phyloP scores from a whole-genome alignment of 495 filamentous ascomycete species.

The Polyplosphaeria fusca region DNA sequence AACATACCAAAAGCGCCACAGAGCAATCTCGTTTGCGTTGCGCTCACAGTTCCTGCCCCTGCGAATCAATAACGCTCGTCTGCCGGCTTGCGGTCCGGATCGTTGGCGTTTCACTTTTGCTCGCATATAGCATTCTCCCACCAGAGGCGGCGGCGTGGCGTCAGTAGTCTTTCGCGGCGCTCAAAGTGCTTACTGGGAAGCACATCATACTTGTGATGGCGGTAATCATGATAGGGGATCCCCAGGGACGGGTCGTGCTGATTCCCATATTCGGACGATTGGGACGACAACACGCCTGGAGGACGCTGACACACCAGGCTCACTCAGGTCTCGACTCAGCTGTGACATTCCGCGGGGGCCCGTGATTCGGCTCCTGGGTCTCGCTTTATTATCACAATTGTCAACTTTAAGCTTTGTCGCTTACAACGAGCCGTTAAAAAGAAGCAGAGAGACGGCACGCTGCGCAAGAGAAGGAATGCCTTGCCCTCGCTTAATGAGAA shows the following conservation, averaged over 20 bases:
- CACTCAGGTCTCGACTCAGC: too few species aligned
- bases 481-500: neutral
- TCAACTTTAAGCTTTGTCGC: neutral
- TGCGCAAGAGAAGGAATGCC: neutral
- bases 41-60: too few species aligned
- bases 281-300: neutral
- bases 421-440: conserved; percentile 3
- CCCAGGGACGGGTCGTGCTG: conserved; percentile 8
- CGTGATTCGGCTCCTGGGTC: too few species aligned
- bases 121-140: neutral
- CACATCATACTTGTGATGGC: too few species aligned
- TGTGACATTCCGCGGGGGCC: too few species aligned
- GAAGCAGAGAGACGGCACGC: neutral
- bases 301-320: neutral
- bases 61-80: neutral
- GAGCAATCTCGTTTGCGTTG: too few species aligned
- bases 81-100: neutral
- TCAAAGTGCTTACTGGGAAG: neutral
- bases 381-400: too few species aligned
- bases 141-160: neutral
- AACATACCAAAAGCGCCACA: too few species aligned
- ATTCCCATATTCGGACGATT: neutral
- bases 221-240: conserved; percentile 3
- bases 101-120: neutral
- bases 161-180: neutral